Base-by-base conservation (phyloP, 2,329 filamentous ascomycete species). In the Penicillium sp. region DNA sequence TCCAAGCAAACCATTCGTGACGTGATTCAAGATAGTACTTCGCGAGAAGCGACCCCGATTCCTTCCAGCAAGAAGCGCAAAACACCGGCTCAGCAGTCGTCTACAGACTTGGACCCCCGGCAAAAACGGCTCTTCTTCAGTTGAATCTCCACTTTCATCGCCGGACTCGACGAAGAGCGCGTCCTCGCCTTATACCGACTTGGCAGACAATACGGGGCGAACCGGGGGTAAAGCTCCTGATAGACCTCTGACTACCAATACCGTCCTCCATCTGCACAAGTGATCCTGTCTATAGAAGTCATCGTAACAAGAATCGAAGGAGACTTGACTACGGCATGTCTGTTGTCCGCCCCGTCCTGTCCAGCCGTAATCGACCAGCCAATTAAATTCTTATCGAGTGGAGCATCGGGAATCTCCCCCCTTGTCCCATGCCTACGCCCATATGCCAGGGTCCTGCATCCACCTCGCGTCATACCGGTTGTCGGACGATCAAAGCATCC, bases 1-100 rank as follows among this genome's bases (percentile, higher is more conserved):
- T 97, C 93, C 0, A 84, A 89, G 58, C 87, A 91, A 71, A 91
- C 92, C 0, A 98, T 99, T 69, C 89, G 89, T 49, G 92, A 97
- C 70, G 89, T 87, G 0, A 88, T 95, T 0, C 88, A 91, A 59
- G 83, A 58, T 76, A 37, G 35, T 37, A 82, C 62, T 72, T 71
- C 52, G 54, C 72, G 30, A 59, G 71, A 64, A 65, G 61, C 22
- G 37, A 62, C 52, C 16, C 53, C 38, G 53, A 61, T 19, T 33
- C 51, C 45, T 4, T 19, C 54, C 6, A 61, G 10, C 28, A 66
- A 66, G 16, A 77, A 77, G 43, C 65, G 74, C n/a, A 78, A 76
- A 3, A 73, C 77, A 1, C 74, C 78, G 6, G 67, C 68, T 3
- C 64, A 68, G 22, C 54, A 64, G n/a, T 52, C 54, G 13, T 26